phyloP scores from a whole-genome alignment of 805 yeast genomes.

The Wickerhamomyces sydowiorum region DNA sequence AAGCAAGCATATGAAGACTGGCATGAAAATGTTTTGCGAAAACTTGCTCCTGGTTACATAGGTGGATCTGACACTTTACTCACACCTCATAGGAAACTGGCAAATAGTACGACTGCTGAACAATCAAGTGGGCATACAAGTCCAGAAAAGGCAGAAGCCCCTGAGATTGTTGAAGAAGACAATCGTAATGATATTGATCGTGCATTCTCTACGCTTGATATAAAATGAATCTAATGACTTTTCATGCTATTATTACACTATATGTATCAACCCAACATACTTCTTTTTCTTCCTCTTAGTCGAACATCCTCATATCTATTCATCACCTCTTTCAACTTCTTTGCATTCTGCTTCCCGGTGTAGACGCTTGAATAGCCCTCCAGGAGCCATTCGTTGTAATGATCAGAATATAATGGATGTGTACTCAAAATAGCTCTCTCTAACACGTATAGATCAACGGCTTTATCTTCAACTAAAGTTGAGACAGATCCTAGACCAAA shows the following conservation, averaged over 20 bases:
- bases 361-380: constrained; percentile 55
- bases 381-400: constrained; percentile 64
- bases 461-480: constrained; percentile 79
- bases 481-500: constrained; percentile 86
- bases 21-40: constrained; percentile 23
- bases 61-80: constrained; percentile 17
- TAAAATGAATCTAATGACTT: constrained; percentile 1
- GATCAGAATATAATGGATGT: constrained; percentile 67
- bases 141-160: no score
- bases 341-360: constrained; percentile 28
- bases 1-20: constrained; percentile 24
- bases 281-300: constrained; percentile 89
- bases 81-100: constrained; percentile 13
- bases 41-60: constrained; percentile 38
- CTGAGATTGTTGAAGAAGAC: no score
- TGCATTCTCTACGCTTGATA: constrained; percentile 13
- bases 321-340: constrained; percentile 44
- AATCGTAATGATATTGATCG: constrained; percentile 15
- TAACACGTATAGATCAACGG: constrained; percentile 92
- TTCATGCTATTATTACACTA: not conserved
- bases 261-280: constrained; percentile 68
- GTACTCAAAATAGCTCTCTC: constrained; percentile 91
- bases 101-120: not conserved
- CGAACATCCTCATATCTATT: constrained; percentile 78
- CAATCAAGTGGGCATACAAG: constrained; percentile 1